Evolutionary conservation across 176 grass and related monocot genomes (phyloP).

Genomic region (Typha latifolia): DNA sequence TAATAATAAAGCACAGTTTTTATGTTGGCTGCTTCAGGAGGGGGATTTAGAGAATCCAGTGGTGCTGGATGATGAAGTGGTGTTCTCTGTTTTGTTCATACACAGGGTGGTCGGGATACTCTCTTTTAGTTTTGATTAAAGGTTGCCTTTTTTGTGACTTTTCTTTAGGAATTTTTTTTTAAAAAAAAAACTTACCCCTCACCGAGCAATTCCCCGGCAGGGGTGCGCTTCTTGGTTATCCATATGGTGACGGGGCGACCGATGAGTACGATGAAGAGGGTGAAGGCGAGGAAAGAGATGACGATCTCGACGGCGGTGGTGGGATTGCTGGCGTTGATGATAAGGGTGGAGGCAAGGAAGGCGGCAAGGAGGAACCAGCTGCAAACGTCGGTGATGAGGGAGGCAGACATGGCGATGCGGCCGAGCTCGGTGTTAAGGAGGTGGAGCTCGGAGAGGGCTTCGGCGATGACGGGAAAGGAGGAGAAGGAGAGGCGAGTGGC

Average conservation of each 20-base stretch:
- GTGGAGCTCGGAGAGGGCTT: slow-evolving; percentile 52
- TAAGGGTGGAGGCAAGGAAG: slow-evolving; percentile 11
- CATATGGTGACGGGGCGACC: slow-evolving; percentile 23
- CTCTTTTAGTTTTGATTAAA: no score
- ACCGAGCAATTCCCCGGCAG: slow-evolving; percentile 23
- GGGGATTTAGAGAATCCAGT: no score
- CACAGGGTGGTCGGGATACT: no score
- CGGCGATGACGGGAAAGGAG: slow-evolving; percentile 56
- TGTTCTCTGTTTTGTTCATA: no score
- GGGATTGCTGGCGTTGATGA: slow-evolving; percentile 18
- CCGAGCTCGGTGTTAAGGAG: slow-evolving; percentile 91
- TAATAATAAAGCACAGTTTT: no score
- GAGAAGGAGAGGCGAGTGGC: slow-evolving; percentile 46
- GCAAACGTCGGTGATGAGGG: slow-evolving; percentile 56
- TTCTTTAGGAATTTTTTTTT: no score
- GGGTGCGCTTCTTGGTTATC: slow-evolving; percentile 29
- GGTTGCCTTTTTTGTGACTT: no score
- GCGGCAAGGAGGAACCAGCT: slow-evolving; percentile 40
- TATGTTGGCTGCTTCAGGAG: no score
- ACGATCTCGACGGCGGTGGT: slow-evolving; percentile 21
- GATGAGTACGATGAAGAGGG: slow-evolving; percentile 35
- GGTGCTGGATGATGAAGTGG: no score
- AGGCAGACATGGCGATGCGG: slow-evolving; percentile 54
- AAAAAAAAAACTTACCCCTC: slow-evolving; percentile 19
- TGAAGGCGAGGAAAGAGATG: slow-evolving; percentile 19